These are phyloP conservation scores for Kodamaea lidongshanica DNA, from an alignment of 805 yeast genomes.

Conservation along the genomic window DNA sequence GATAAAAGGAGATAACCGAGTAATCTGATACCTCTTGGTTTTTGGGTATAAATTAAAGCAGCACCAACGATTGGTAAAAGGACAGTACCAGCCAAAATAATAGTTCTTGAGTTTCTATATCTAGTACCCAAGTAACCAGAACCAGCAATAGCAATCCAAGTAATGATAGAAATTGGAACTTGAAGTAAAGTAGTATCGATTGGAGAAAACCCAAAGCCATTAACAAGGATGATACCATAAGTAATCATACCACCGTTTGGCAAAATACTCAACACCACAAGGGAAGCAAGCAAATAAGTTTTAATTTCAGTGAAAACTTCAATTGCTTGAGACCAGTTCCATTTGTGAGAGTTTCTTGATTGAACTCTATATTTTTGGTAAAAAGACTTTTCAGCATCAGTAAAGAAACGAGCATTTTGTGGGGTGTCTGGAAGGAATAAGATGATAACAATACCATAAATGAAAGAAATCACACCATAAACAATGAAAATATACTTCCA, in stretches of 20 bases:
- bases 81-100: slow-evolving; percentile 6
- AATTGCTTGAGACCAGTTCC: slow-evolving; percentile 14
- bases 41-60: slow-evolving; percentile 11
- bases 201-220: slow-evolving; percentile 8
- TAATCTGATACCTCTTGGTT: slow-evolving; percentile 6
- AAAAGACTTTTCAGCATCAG: slow-evolving; percentile 9
- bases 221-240: slow-evolving; percentile 1
- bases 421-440: slow-evolving; percentile 10
- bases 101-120: slow-evolving; percentile 5
- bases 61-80: slow-evolving; percentile 22
- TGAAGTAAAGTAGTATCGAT: slow-evolving; percentile 6
- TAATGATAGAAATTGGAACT: slow-evolving; percentile 8
- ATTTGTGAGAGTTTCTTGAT: slow-evolving; percentile 10
- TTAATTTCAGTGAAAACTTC: slow-evolving; percentile 14
- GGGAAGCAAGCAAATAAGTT: slow-evolving; percentile 1
- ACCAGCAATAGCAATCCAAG: slow-evolving; percentile 8
- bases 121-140: slow-evolving; percentile 7
- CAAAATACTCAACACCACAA: slow-evolving; percentile 2
- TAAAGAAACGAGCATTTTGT: slow-evolving; percentile 4
- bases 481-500: slow-evolving; percentile 9
- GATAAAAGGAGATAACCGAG: slow-evolving; percentile 8
- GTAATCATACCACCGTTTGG: slow-evolving; percentile 5
- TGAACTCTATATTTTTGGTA: slow-evolving; percentile 11
- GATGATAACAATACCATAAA: slow-evolving; percentile 7
- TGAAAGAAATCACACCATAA: slow-evolving; percentile 6